Percentiles rank a stretch among this genome's conserved stretches.
These are phyloP conservation scores for Withania somnifera DNA, from an alignment of 305 asterid species.

Conservation along the genomic window DNA sequence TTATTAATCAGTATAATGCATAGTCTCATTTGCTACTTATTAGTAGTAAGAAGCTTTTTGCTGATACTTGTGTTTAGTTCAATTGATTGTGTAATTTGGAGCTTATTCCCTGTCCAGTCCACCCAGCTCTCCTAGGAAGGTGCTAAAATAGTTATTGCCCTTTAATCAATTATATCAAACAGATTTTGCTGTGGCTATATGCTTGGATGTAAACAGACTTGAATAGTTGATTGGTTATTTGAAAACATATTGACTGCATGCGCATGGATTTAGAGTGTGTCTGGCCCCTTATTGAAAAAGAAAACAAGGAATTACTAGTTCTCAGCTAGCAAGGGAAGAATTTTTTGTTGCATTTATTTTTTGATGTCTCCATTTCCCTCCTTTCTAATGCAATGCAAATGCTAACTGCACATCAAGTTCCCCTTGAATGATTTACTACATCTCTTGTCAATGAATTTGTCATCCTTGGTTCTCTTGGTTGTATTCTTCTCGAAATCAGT, in stretches of 20 bases:
- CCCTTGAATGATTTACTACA: background rate
- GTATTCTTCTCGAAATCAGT: background rate
- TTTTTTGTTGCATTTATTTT: background rate
- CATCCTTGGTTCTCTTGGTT: background rate
- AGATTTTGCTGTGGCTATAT: background rate
- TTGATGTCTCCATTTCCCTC: background rate
- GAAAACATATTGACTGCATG: background rate
- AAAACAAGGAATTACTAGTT: background rate
- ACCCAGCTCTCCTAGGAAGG: background rate
- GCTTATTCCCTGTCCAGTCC: conserved; percentile 1
- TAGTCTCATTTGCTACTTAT: background rate
- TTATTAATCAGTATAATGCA: background rate
- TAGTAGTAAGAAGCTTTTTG: background rate
- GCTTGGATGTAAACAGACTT: background rate
- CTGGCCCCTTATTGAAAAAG: background rate
- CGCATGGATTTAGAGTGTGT: background rate
- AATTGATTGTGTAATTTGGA: background rate
- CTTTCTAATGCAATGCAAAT: background rate
- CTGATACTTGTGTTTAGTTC: background rate
- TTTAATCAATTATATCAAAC: background rate
- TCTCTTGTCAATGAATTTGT: background rate
- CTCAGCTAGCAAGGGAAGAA: background rate
- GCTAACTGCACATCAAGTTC: background rate
- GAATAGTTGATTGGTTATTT: background rate
- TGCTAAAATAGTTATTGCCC: background rate